Conservation (phyloP, 768 basidiomycete species). For the Macrolepiota fuliginosa region DNA sequence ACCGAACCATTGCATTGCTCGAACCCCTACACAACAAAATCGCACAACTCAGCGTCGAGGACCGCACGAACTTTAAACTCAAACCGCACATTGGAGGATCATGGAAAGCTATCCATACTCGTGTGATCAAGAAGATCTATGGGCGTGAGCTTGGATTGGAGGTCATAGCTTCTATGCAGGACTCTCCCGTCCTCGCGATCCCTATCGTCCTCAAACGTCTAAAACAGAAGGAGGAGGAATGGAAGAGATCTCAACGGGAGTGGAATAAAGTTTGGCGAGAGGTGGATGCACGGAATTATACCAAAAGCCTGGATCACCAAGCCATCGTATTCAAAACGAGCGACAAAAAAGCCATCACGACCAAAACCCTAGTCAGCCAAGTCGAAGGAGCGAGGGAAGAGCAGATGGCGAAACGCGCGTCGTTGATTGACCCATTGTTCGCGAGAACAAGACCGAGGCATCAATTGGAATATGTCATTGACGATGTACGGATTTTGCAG, state of each 20-base stretch:
- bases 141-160: conserved; percentile 82
- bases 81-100: conserved; percentile 87
- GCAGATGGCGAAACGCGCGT: conserved; percentile 73
- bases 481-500: conserved; percentile 74
- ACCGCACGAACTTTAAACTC: conserved; percentile 77
- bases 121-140: conserved; percentile 97
- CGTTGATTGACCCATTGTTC: conserved; percentile 52
- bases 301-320: conserved; percentile 92
- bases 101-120: conserved; percentile 86
- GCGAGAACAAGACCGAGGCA: conserved; percentile 65
- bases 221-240: conserved; percentile 97
- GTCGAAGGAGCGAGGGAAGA: conserved; percentile 84
- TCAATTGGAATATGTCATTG: conserved; percentile 78
- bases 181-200: conserved; percentile 83
- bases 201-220: conserved; percentile 87
- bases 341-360: conserved; percentile 82
- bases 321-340: conserved; percentile 85
- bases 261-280: conserved; percentile 99
- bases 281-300: conserved; percentile 91
- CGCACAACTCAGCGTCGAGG: conserved; percentile 71
- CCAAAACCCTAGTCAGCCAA: conserved; percentile 77
- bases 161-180: conserved; percentile 86
- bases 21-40: conserved; percentile 93
- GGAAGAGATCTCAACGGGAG: conserved; percentile 95
- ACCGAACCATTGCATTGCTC: conserved; percentile 84